Base-by-base conservation (phyloP, 805 yeast genomes). In the Crinitomyces ghanaensis region DNA sequence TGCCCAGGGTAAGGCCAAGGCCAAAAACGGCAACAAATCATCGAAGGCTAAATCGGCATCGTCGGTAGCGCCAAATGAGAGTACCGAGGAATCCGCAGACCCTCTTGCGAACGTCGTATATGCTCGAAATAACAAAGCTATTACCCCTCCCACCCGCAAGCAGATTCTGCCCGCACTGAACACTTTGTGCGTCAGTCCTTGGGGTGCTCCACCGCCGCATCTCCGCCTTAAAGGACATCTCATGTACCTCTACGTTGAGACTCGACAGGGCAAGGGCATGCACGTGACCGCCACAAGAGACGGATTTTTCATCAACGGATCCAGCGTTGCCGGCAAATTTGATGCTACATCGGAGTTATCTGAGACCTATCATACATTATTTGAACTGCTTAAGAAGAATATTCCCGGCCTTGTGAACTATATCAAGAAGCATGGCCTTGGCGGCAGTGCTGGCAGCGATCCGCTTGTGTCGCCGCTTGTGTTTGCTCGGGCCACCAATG, bases 141-240 rank as follows among this genome's bases (percentile, higher is more conserved):
- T 26, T 33, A n/a, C 5, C 20, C 35, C 35, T 5, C n/a, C 26
- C 12, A 12, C 26, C 15, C 19, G 15, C 5, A 24, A 23, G 13
- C 31, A 13, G 11, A 25, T 19, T 13, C 15, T 28, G 6, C 51
- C 62, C n/a, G 55, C 56, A 7, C 61, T 72, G 12, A 64, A 67
- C 34, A 79, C 88, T 6, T 58, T 91, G 40, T 70, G 65, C 34
- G 53, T 84, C 31, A 81, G 95, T 9, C 70, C 72, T 34, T 88
- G 95, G 91, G 77, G 81, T 43, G 95, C 96, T 3, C 84, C 84
- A 9, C 77, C 88, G 19, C 62, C 77, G 12, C 59, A 63, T 33
- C 72, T 68, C 51, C 69, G 62, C 45, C 43, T 66, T 30, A 69
- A 67, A 51, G 97, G 97, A 17, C 94, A 86, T 50, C 63, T 86